Evolutionary conservation across 495 filamentous ascomycete genomes (phyloP).

Genomic region (Neurospora sp.): DNA sequence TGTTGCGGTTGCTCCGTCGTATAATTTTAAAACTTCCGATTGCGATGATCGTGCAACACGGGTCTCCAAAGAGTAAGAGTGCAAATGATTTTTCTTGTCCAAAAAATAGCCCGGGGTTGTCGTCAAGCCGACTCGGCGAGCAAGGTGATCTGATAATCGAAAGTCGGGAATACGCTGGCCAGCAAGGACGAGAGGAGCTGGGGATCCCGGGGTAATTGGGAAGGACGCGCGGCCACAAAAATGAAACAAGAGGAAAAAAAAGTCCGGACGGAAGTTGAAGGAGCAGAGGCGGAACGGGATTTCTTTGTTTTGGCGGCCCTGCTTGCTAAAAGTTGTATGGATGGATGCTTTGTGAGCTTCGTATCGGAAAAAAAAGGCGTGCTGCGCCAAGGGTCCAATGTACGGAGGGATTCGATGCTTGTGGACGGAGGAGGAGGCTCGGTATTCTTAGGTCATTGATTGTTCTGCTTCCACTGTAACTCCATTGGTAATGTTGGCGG

Average conservation of each 20-base stretch:
- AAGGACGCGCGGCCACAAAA: neutral
- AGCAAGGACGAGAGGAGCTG: neutral
- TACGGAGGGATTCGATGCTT: neutral
- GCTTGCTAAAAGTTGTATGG: neutral
- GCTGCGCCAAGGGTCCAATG: neutral
- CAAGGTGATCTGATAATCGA: neutral
- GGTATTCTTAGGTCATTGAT: neutral
- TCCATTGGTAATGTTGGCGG: neutral
- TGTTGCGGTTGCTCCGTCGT: neutral
- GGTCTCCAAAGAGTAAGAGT: neutral
- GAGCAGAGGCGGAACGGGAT: neutral
- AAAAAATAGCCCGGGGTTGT: neutral
- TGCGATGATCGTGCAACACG: neutral
- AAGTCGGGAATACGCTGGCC: neutral
- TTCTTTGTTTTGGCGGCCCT: neutral
- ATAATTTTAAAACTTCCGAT: neutral
- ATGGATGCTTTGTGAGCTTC: neutral
- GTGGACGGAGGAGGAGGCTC: neutral
- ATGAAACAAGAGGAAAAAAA: neutral
- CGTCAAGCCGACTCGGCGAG: neutral
- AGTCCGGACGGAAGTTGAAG: neutral
- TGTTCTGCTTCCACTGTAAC: neutral
- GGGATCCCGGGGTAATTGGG: neutral
- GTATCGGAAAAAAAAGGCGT: neutral
- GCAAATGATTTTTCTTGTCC: neutral